phyloP scores from a whole-genome alignment of 2,329 filamentous ascomycete species.

The Paracorniculantispora psalliotae region DNA sequence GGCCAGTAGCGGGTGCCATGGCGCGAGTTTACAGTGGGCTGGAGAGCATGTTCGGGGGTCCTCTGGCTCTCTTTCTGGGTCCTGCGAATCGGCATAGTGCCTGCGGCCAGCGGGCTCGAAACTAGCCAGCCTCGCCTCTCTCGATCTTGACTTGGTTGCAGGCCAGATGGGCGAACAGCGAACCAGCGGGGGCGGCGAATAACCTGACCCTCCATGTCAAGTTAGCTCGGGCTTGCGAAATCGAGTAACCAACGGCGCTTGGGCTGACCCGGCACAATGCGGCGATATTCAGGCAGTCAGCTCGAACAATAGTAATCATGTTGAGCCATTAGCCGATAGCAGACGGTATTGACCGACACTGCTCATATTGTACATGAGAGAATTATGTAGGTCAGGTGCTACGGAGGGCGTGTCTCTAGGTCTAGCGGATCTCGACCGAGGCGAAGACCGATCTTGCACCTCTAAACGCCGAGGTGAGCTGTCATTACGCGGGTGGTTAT shows the following conservation, averaged over 20 bases:
- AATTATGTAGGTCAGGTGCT: not conserved
- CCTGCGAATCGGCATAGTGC: not conserved
- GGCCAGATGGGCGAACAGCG: not conserved
- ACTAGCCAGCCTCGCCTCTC: not conserved
- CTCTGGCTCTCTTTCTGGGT: not conserved
- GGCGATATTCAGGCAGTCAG: not conserved
- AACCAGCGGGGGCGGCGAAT: conserved; percentile 4
- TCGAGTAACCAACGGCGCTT: not conserved
- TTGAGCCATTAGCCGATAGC: not conserved
- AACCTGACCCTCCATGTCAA: not conserved
- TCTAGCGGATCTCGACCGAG: conserved; percentile 11
- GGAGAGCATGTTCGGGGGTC: not conserved
- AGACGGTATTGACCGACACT: not conserved
- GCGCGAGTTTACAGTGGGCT: not conserved
- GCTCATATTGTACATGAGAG: not conserved
- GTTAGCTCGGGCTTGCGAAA: not conserved
- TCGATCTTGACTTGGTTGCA: conserved; percentile 6
- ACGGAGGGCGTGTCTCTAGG: not conserved
- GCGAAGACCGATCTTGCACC: not conserved
- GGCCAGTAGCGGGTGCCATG: not conserved
- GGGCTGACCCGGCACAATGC: not conserved
- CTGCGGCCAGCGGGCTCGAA: not conserved
- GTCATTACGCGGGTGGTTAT: not conserved
- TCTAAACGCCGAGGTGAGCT: conserved; percentile 5
- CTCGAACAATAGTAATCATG: not conserved